These are phyloP conservation scores for Thraustochytrium sp. DNA, from an alignment of 352 stramenopile species.

Conservation along the genomic window DNA sequence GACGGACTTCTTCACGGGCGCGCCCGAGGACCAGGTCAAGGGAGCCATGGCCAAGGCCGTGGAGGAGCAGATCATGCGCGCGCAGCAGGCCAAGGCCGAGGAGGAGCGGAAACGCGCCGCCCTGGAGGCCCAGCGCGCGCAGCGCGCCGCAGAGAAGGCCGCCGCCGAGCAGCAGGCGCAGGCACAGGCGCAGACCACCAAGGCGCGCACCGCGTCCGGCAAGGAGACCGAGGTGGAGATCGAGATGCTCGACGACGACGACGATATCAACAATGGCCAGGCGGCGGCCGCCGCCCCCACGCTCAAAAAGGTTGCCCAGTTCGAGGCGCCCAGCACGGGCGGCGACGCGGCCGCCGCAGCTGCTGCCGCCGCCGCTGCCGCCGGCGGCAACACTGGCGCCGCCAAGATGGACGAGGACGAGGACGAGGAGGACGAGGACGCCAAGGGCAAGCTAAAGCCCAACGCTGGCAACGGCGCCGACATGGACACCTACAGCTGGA, in stretches of 20 bases:
- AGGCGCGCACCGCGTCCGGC: conserved; percentile 47
- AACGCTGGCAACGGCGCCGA: conserved; percentile 79
- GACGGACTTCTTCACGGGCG: conserved; percentile 96
- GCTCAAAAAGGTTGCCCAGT: conserved; percentile 28
- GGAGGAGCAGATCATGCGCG: conserved; percentile 46
- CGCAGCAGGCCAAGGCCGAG: conserved; percentile 48
- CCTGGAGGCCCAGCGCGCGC: not conserved
- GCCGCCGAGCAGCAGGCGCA: conserved; percentile 24
- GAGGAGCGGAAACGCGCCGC: conserved; percentile 2
- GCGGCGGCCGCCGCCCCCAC: not conserved
- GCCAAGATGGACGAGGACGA: conserved; percentile 50
- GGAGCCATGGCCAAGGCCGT: conserved; percentile 52
- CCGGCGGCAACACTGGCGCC: too few species aligned
- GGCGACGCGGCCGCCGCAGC: not conserved
- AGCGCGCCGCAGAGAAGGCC: conserved; percentile 47
- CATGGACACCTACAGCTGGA: conserved; percentile 93
- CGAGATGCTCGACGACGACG: conserved; percentile 44
- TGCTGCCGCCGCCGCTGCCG: not conserved
- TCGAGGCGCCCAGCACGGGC: conserved; percentile 52
- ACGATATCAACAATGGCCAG: not conserved
- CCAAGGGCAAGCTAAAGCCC: conserved; percentile 48
- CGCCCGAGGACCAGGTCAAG: conserved; percentile 65
- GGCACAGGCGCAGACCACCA: conserved; percentile 41
- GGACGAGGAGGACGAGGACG: conserved; percentile 63
- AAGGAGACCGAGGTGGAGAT: conserved; percentile 46